A percentile compares a stretch with the other conserved stretches of the same genome.
phyloP scores from a whole-genome alignment of 148 eudicot species.

The Chenopodium suecicum region DNA sequence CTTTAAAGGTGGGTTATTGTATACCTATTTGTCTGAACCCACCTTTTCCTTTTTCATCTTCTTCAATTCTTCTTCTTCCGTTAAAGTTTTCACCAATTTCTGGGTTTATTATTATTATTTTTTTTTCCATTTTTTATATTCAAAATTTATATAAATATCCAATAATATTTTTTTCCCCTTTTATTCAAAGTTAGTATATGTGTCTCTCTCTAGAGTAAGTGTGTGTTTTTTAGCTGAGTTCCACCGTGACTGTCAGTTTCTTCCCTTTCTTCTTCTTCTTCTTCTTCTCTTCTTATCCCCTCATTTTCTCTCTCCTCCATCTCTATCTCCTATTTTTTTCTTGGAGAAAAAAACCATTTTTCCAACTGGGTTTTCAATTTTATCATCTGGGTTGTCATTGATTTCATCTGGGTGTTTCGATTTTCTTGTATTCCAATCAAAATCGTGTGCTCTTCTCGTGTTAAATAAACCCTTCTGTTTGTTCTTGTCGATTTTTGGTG shows the following conservation, averaged over 20 bases:
- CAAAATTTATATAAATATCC: neutral
- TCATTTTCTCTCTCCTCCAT: constrained; percentile 21
- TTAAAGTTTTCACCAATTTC: constrained; percentile 56
- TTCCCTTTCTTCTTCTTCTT: constrained; percentile 18
- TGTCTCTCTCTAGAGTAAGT: constrained; percentile 13
- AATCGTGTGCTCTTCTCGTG: neutral
- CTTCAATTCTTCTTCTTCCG: constrained; percentile 36
- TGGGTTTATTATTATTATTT: constrained; percentile 31
- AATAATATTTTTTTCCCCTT: neutral
- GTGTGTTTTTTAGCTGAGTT: constrained; percentile 38
- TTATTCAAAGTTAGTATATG: constrained; percentile 39
- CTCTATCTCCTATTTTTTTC: constrained; percentile 16
- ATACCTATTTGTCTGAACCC: constrained; percentile 19
- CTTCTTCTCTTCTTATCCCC: constrained; percentile 14
- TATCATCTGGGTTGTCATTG: constrained; percentile 19
- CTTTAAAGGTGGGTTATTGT: constrained; percentile 18
- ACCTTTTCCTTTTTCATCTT: constrained; percentile 43
- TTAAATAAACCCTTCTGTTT: constrained; percentile 4
- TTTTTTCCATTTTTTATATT: neutral
- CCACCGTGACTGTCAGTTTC: constrained; percentile 26
- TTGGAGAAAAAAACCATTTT: constrained; percentile 17
- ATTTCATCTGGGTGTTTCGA: constrained; percentile 3
- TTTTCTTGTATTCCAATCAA: neutral
- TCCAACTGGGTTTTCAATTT: constrained; percentile 28
- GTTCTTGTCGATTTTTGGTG: neutral